phyloP scores from a whole-genome alignment of 306 rosid genomes.

The Hippophae rhamnoides region DNA sequence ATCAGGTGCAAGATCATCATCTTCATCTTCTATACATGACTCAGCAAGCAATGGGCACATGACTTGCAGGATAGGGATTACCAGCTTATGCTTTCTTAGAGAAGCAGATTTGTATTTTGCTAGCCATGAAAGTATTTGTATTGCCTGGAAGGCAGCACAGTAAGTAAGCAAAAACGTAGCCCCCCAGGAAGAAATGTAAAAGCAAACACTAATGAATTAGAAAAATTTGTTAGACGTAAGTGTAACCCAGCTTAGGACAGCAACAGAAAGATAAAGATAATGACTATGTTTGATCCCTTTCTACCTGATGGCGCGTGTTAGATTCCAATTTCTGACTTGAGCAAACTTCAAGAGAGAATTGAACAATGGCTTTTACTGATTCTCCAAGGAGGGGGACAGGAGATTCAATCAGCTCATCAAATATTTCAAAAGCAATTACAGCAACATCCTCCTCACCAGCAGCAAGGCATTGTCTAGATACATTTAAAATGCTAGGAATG shows the following conservation, averaged over 20 bases:
- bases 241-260: not conserved
- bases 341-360: constrained; percentile 97
- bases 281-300: constrained; percentile 13
- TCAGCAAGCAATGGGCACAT: constrained; percentile 94
- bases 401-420: constrained; percentile 96
- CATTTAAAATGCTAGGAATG: constrained; percentile 94
- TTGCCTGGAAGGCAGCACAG: constrained; percentile 52
- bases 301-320: constrained; percentile 95
- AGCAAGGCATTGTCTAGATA: constrained; percentile 90
- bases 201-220: constrained; percentile 1
- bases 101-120: constrained; percentile 85
- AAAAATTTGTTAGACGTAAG: not conserved
- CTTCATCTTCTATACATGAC: constrained; percentile 66
- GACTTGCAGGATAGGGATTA: constrained; percentile 77
- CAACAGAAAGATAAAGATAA: not conserved
- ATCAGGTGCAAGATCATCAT: constrained; percentile 96
- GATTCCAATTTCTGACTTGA: constrained; percentile 85
- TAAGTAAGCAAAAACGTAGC: constrained; percentile 9
- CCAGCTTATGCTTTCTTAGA: constrained; percentile 77
- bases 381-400: constrained; percentile 99
- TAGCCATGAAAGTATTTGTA: constrained; percentile 93
- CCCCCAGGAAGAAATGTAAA: constrained; percentile 1
- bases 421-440: constrained; percentile 88
- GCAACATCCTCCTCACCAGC: constrained; percentile 97
- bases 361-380: constrained; percentile 90